phyloP scores from a whole-genome alignment of 371 early-diverging fungal species.

The Basidiobolus heterosporus region DNA sequence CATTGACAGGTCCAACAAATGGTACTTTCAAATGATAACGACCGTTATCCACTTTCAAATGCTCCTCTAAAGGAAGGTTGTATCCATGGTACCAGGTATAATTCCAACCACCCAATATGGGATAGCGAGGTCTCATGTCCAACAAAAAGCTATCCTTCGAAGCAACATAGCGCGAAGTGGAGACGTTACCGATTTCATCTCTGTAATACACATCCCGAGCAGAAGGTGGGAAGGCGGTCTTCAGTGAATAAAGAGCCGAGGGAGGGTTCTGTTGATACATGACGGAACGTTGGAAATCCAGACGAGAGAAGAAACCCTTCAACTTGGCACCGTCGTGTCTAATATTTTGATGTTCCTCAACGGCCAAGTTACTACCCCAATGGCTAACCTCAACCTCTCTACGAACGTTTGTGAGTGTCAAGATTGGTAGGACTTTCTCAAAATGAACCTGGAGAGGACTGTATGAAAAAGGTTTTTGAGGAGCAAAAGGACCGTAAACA shows the following conservation, averaged over 20 bases:
- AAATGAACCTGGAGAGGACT: slow-evolving; percentile 48
- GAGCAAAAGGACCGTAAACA: slow-evolving; percentile 58
- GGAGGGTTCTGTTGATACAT: neutral
- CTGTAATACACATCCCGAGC: slow-evolving; percentile 69
- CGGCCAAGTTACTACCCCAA: slow-evolving; percentile 63
- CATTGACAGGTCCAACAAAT: slow-evolving; percentile 42
- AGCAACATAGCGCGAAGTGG: slow-evolving; percentile 58
- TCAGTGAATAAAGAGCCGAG: neutral
- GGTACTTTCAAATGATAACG: slow-evolving; percentile 44
- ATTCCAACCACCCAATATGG: slow-evolving; percentile 89
- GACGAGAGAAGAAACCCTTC: slow-evolving; percentile 1
- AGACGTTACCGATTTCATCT: slow-evolving; percentile 93
- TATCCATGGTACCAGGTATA: slow-evolving; percentile 89
- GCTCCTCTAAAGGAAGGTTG: slow-evolving; percentile 36
- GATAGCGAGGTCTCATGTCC: slow-evolving; percentile 72
- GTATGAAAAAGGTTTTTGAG: slow-evolving; percentile 13
- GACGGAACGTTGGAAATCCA: neutral
- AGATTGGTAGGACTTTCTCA: slow-evolving; percentile 36
- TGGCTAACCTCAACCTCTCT: slow-evolving; percentile 75
- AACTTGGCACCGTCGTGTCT: slow-evolving; percentile 66
- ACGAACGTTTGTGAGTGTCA: slow-evolving; percentile 39
- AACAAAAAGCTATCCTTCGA: slow-evolving; percentile 31
- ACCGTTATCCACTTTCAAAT: slow-evolving; percentile 14
- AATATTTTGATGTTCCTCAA: slow-evolving; percentile 71
- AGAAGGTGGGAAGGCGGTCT: slow-evolving; percentile 31